Evolutionary conservation across 805 yeast genomes (phyloP).

Genomic region (Schizosaccharomyces cryophilus): DNA sequence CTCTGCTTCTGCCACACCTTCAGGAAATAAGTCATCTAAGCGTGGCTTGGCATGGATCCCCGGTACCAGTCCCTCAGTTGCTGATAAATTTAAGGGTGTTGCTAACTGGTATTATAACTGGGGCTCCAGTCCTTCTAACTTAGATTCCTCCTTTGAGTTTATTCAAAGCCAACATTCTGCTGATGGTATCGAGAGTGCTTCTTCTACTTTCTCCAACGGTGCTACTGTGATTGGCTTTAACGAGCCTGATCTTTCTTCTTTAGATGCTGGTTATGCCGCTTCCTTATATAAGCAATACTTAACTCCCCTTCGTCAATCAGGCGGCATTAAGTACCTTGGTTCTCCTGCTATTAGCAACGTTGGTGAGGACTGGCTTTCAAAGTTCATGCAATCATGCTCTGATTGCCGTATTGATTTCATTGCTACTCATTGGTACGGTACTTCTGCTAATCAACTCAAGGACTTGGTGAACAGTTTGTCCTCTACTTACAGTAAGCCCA

Average conservation of each 20-base stretch:
- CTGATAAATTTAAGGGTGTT: neutral
- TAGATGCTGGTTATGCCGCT: neutral
- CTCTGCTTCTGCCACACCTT: neutral
- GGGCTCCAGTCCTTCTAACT: neutral
- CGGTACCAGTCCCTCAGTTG: neutral
- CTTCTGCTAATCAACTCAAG: neutral
- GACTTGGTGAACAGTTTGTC: neutral
- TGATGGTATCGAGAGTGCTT: neutral
- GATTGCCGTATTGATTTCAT: slow-evolving; percentile 2
- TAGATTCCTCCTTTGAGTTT: neutral
- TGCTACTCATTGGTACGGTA: slow-evolving; percentile 1
- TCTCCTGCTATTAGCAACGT: slow-evolving; percentile 1
- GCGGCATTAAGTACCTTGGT: neutral
- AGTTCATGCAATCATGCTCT: neutral
- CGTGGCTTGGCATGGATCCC: slow-evolving; percentile 3
- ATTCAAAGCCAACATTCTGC: neutral
- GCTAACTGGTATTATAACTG: slow-evolving; percentile 1
- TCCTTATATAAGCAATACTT: neutral
- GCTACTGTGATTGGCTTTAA: slow-evolving; percentile 1
- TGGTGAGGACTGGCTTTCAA: slow-evolving; percentile 1
- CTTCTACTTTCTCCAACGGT: neutral
- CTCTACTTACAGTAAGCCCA: neutral
- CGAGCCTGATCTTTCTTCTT: slow-evolving; percentile 1
- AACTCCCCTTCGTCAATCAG: neutral
- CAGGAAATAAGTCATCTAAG: neutral